Evolutionary conservation across 805 yeast genomes (phyloP).

Genomic region (Candida nitratophila): DNA sequence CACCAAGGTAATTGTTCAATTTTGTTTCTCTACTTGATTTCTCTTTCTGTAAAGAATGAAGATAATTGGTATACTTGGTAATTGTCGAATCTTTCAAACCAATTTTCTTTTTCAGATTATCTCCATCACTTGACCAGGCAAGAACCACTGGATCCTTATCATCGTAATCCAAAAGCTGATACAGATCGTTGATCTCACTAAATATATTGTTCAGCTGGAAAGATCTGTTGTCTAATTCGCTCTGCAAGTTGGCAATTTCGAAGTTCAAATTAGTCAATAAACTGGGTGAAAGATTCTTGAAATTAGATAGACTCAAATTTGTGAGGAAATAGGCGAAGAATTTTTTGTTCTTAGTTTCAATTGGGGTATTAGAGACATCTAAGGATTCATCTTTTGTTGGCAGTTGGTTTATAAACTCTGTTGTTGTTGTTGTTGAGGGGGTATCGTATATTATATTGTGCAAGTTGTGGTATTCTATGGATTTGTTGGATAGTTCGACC

Average conservation of each 20-base stretch:
- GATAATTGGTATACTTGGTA: not conserved
- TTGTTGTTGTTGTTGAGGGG: too few species aligned
- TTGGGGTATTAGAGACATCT: conserved; percentile 1
- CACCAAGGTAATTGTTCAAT: conserved; percentile 24
- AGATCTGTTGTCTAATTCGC: conserved; percentile 13
- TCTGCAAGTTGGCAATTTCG: conserved; percentile 22
- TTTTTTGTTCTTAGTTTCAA: not conserved
- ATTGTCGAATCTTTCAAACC: conserved; percentile 3
- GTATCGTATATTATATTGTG: conserved; percentile 16
- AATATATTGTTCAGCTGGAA: conserved; percentile 15
- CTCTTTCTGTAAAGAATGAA: conserved; percentile 18
- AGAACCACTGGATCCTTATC: not conserved
- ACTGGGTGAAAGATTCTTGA: conserved; percentile 18
- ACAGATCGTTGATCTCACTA: conserved; percentile 1
- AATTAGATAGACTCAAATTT: conserved; percentile 11
- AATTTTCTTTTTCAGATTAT: conserved; percentile 2
- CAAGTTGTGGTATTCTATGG: conserved; percentile 16
- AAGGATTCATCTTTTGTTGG: conserved; percentile 17
- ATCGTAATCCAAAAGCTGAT: conserved; percentile 1
- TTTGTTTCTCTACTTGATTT: conserved; percentile 31
- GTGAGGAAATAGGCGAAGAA: not conserved
- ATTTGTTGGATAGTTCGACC: conserved; percentile 12
- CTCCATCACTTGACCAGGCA: not conserved
- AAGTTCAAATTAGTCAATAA: conserved; percentile 17
- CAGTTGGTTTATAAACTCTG: conserved; percentile 12